These are phyloP conservation scores for Mayamaea pseudoterrestris DNA, from an alignment of 108 stramenopile genomes.

Conservation along the genomic window DNA sequence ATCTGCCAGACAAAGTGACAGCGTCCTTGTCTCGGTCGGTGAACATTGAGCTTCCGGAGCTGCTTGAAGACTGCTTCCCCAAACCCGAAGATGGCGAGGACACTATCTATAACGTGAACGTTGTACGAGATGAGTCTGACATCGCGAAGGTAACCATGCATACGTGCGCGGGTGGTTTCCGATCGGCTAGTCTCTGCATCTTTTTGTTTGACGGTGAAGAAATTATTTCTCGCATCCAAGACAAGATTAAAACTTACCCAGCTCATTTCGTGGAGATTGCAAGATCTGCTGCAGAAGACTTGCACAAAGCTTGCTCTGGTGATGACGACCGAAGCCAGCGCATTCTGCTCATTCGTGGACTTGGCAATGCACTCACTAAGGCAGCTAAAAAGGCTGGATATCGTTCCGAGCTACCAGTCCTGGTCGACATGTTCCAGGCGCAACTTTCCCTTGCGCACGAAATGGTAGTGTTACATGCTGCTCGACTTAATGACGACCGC, in stretches of 20 bases:
- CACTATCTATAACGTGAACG: not conserved
- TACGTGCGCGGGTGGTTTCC: not conserved
- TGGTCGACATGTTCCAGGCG: conserved; percentile 16
- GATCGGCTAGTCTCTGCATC: conserved; percentile 2
- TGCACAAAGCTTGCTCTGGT: not conserved
- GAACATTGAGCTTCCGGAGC: not conserved
- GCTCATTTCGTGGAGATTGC: too few species aligned
- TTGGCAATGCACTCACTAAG: conserved; percentile 11
- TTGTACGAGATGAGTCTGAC: not conserved
- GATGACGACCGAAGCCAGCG: not conserved
- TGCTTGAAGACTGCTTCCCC: not conserved
- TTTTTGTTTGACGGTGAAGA: conserved; percentile 6
- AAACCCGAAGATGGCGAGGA: too few species aligned
- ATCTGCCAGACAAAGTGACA: not conserved
- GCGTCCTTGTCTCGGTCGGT: not conserved
- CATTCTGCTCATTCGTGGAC: conserved; percentile 12
- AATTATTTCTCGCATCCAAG: not conserved
- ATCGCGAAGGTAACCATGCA: not conserved
- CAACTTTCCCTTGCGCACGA: conserved; percentile 13
- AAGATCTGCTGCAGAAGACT: not conserved
- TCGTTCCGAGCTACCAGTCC: conserved; percentile 6
- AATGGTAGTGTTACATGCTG: conserved; percentile 17
- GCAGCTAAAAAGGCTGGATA: conserved; percentile 12
- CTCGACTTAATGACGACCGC: conserved; percentile 6
- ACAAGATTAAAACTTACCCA: not conserved